These are phyloP conservation scores for Xylariaceae sp. DNA, from an alignment of 2,329 filamentous ascomycete species.

Conservation along the genomic window DNA sequence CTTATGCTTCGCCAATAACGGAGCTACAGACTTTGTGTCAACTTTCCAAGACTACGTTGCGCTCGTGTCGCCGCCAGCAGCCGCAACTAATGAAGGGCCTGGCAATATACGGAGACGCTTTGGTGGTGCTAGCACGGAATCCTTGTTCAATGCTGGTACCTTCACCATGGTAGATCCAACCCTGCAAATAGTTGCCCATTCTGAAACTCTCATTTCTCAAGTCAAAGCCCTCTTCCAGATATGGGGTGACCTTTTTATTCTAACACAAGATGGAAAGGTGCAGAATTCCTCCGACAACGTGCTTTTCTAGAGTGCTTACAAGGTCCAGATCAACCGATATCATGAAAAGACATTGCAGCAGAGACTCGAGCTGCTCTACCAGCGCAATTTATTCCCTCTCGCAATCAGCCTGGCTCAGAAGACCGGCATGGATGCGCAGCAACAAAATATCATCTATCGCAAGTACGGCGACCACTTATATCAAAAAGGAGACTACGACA, in stretches of 20 bases:
- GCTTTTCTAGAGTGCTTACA: too few species aligned
- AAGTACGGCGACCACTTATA: slow-evolving; percentile 93
- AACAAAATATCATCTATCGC: slow-evolving; percentile 87
- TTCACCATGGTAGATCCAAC: slow-evolving; percentile 91
- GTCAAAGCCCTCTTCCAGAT: slow-evolving; percentile 75
- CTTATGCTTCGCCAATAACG: slow-evolving; percentile 84
- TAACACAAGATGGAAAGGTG: slow-evolving; percentile 88
- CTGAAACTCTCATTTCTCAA: slow-evolving; percentile 73
- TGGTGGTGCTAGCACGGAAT: slow-evolving; percentile 63
- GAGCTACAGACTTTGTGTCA: slow-evolving; percentile 73
- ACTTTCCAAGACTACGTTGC: slow-evolving; percentile 82
- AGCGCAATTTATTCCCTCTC: slow-evolving; percentile 83
- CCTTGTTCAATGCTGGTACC: slow-evolving; percentile 76
- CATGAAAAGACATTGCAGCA: slow-evolving; percentile 87
- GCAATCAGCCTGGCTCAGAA: slow-evolving; percentile 92
- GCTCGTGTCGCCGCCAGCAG: slow-evolving; percentile 74
- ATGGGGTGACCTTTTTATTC: slow-evolving; percentile 87
- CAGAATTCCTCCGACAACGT: too few species aligned
- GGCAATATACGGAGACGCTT: slow-evolving; percentile 64
- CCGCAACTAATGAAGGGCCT: too few species aligned
- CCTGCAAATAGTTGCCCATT: slow-evolving; percentile 81
- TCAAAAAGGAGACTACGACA: slow-evolving; percentile 91
- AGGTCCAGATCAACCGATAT: slow-evolving; percentile 66
- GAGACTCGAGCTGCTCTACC: slow-evolving; percentile 86
- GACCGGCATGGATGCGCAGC: slow-evolving; percentile 66